Evolutionary conservation across 164 flowering plant species (phyloP).

Genomic region (Warburgia ugandensis): DNA sequence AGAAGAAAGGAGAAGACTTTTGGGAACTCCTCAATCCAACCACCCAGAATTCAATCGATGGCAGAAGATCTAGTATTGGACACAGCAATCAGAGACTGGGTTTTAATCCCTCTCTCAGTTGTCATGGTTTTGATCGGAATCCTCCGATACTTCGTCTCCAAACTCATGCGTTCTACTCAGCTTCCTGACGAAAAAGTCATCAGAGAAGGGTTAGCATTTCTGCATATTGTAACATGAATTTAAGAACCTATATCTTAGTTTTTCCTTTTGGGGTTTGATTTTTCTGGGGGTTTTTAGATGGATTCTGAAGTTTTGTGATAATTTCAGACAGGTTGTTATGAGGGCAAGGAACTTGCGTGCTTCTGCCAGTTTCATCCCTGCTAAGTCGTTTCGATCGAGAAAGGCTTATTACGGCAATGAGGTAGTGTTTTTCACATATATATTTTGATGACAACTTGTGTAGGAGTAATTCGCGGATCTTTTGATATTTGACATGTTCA

Average conservation of each 20-base stretch:
- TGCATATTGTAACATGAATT: neutral
- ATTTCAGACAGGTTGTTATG: slow-evolving; percentile 68
- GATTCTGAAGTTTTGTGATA: neutral
- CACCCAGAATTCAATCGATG: too few species aligned
- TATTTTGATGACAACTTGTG: too few species aligned
- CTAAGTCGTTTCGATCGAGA: slow-evolving; percentile 77
- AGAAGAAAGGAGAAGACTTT: neutral
- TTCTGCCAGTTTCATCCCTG: slow-evolving; percentile 75
- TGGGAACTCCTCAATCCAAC: too few species aligned
- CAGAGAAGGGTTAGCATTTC: slow-evolving; percentile 65
- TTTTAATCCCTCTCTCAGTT: slow-evolving; percentile 82
- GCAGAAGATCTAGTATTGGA: slow-evolving; percentile 96
- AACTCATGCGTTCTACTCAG: slow-evolving; percentile 82
- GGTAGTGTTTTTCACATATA: slow-evolving; percentile 25
- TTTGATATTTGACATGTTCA: neutral
- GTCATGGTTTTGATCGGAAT: slow-evolving; percentile 95
- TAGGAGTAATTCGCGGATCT: neutral
- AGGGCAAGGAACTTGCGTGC: slow-evolving; percentile 84
- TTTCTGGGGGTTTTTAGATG: neutral
- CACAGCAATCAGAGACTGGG: slow-evolving; percentile 98
- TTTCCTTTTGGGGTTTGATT: neutral
- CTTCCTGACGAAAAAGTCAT: slow-evolving; percentile 73
- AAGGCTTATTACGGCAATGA: slow-evolving; percentile 70
- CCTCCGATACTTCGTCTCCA: slow-evolving; percentile 87
- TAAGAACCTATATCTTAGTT: neutral